phyloP scores from a whole-genome alignment of 2,329 filamentous ascomycete genomes.

The Fusarium pseudonygamai region DNA sequence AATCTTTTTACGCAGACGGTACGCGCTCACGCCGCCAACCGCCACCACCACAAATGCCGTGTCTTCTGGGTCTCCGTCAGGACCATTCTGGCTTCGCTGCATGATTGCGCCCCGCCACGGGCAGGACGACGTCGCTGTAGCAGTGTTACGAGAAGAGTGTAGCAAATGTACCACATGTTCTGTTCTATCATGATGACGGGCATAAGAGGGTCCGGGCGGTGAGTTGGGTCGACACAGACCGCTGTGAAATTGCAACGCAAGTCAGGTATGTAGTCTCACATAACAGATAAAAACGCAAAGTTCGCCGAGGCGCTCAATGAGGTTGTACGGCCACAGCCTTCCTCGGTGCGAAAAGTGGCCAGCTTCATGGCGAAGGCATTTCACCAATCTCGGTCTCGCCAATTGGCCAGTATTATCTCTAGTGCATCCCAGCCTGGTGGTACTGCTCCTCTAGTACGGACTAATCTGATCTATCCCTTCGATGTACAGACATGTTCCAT shows the following conservation, averaged over 20 bases:
- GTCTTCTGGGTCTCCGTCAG: slow-evolving; percentile 2
- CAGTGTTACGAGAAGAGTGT: background rate
- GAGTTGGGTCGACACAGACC: slow-evolving; percentile 22
- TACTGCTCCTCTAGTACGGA: slow-evolving; percentile 13
- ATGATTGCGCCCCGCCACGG: slow-evolving; percentile 16
- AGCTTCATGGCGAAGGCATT: slow-evolving; percentile 18
- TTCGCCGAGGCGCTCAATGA: slow-evolving; percentile 23
- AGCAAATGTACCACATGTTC: background rate
- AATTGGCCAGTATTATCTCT: slow-evolving; percentile 24
- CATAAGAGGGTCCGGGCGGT: background rate
- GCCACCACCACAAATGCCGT: slow-evolving; percentile 19
- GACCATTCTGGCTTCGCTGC: background rate
- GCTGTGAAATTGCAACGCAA: slow-evolving; percentile 19
- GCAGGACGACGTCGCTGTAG: slow-evolving; percentile 5
- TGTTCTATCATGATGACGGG: background rate
- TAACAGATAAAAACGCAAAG: slow-evolving; percentile 14
- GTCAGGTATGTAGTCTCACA: slow-evolving; percentile 11
- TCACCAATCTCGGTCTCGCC: slow-evolving; percentile 19
- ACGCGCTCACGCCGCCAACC: slow-evolving; percentile 1
- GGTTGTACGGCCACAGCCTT: slow-evolving; percentile 18
- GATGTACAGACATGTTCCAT: slow-evolving; percentile 27
- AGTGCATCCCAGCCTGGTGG: slow-evolving; percentile 34
- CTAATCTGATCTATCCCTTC: slow-evolving; percentile 31
- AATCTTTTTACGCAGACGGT: background rate
- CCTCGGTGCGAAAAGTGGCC: slow-evolving; percentile 5